Evolutionary conservation across 805 yeast species (phyloP), one percentile per base, ranked within the genome.

Genomic region (Teunomyces tritomae): DNA sequence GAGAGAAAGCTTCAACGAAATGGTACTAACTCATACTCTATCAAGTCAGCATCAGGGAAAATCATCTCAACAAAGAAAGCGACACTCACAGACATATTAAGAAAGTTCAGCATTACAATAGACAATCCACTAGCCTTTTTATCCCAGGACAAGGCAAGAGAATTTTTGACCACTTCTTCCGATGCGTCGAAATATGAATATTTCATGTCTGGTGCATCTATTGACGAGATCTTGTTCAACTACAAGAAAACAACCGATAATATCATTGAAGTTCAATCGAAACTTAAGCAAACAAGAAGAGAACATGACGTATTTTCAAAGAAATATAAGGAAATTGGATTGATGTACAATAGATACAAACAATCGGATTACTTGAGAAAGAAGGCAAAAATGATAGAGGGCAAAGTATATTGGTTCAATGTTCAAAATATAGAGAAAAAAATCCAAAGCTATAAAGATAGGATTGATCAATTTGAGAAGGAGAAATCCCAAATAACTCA

Each of bases 101-200:
- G 80, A 53, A 79, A 77, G 52, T 89, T 85, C 60, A 83, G 85
- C 39, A 84, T 92, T 37, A 84, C 88, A 5, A 85, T 94, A 24
- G 91, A 84, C 57, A 94, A 94, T 57, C 97, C 97, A 5, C 81
- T 94, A 79, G 87, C 96, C 1, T 87, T 94, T 58, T 73, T 94
- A 43, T 89, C 96, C 1, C 99, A 94, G 64, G 97, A 94, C 56
- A 87, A 85, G 50, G 98, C 99, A 1, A 80, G 96, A 55, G 86
- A 91, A 11, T 94, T 94, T 61, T 69, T 94, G 52, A 86, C 96
- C 0, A 80, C 84, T 28, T 82, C 94, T 4, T 77, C 88, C 4
- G 86, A 88, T 49, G 74, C 74, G 30, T 84, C 79, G 42, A 88
- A 90, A 64, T 94, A 83, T 63, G 74, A 76, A 11, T 84, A 80